Conservation (phyloP, 2,329 filamentous ascomycete species). For the Ceratocystis ficicola region DNA sequence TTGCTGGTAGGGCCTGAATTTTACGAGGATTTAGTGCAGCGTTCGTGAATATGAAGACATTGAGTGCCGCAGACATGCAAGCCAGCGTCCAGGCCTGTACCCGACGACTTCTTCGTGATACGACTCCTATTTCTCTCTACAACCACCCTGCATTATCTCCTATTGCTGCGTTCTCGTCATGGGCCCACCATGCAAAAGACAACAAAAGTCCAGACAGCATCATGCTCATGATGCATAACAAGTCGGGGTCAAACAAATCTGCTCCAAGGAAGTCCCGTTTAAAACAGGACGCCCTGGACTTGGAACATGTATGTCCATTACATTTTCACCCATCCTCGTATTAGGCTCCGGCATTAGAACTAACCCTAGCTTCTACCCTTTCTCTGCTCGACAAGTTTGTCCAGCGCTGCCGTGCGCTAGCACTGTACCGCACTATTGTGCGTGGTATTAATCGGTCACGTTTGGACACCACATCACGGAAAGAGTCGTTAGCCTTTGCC, state of each 20-base stretch:
- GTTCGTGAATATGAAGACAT: background rate
- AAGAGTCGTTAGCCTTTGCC: slow-evolving; percentile 46
- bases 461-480: slow-evolving; percentile 42
- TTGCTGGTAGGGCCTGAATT: background rate
- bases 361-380: slow-evolving; percentile 4
- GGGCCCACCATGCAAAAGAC: background rate
- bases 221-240: background rate
- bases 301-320: slow-evolving; percentile 6
- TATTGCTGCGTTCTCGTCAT: background rate
- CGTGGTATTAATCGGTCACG: slow-evolving; percentile 37
- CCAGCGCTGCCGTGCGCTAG: slow-evolving; percentile 42
- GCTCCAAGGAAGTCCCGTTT: background rate
- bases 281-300: background rate
- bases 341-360: background rate
- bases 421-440: slow-evolving; percentile 47
- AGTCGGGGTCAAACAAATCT: background rate
- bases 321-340: background rate
- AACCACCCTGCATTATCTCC: background rate
- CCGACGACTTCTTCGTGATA: background rate
- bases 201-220: background rate
- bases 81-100: background rate
- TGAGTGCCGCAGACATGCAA: background rate
- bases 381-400: slow-evolving; percentile 38
- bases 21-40: background rate
- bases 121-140: background rate